These are phyloP conservation scores for Limnanthes douglasii DNA, from an alignment of 345 rosid genomes.

Conservation along the genomic window DNA sequence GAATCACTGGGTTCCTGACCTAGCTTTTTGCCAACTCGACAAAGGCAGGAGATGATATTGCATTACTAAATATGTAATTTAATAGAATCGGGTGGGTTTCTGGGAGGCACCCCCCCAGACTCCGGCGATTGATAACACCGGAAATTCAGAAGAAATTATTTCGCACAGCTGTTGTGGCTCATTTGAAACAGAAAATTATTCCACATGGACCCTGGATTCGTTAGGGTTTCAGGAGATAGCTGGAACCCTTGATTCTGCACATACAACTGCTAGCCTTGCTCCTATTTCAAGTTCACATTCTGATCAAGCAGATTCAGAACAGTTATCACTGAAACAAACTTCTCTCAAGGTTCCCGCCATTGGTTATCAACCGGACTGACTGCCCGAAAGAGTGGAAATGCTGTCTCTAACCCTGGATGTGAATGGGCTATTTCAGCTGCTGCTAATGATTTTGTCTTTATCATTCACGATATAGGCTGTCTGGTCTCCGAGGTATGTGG, in stretches of 20 bases:
- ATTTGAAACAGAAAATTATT: conserved; percentile 47
- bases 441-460: conserved; percentile 75
- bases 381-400: conserved; percentile 38
- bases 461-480: conserved; percentile 65
- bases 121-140: conserved; percentile 78
- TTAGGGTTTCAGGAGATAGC: conserved; percentile 99
- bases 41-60: too few relatives aligned
- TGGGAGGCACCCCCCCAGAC: too few relatives aligned
- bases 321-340: conserved; percentile 64
- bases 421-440: conserved; percentile 82
- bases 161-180: conserved; percentile 66
- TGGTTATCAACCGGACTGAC: conserved; percentile 84
- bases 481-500: conserved; percentile 56
- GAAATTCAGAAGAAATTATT: conserved; percentile 75
- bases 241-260: conserved; percentile 77
- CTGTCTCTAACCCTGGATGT: conserved; percentile 46
- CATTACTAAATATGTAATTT: too few relatives aligned
- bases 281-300: conserved; percentile 37
- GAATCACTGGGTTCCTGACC: too few relatives aligned
- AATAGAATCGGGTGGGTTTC: too few relatives aligned
- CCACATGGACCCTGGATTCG: conserved; percentile 41
- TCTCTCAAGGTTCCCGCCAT: conserved; percentile 55
- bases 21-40: too few relatives aligned
- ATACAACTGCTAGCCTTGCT: conserved; percentile 40
- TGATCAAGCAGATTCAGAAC: conserved; percentile 21